Evolutionary conservation across 257 asterid species (phyloP), one percentile per base, ranked within the genome.

Genomic region (Thymus quinquecostatus): DNA sequence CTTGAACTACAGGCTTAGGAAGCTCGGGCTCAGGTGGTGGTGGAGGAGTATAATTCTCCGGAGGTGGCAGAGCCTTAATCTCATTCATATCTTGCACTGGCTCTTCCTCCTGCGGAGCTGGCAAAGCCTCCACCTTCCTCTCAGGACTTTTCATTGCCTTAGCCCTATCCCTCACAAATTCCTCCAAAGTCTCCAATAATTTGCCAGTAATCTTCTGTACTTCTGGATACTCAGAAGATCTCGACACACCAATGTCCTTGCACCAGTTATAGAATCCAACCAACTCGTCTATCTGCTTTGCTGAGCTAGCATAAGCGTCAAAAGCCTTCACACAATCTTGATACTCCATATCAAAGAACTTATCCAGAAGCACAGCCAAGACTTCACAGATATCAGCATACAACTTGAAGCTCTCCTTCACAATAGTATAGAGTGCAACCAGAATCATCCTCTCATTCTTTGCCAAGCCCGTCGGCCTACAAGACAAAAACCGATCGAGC

Each of bases 111-210:
- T 41, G 68, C 6, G 81, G 84, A 14, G 73, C 69, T 1, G 87
- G 88, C 70, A 64, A 53, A 9, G 56, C 64, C 78, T 80, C 87
- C 2, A 72, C 80, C 55, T 87, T 87, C 80, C 88, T 80, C 71
- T 84, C 95, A 0, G 96, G 96, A 57, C 95, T 89, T 77, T 87
- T 89, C 27, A 44, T 72, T 1, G 78, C 95, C 74, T 87, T 89
- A 0, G 92, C 95, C 81, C 91, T 83, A 64, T 89, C 96, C 82
- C 95, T 83, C 79, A 89, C 92, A 81, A 89, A 89, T 77, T 89
- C 96, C 78, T 88, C 95, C 83, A 89, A 69, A 8, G 96, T 89
- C 82, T 89, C 96, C 84, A 87, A 68, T 73, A 89, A 78, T 66
- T 89, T 89, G 48, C 89, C 69, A 12, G 89, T 84, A 47, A 89